Evolutionary conservation across 768 basidiomycete genomes (phyloP).

Genomic region (Fistulinella prunicolor): DNA sequence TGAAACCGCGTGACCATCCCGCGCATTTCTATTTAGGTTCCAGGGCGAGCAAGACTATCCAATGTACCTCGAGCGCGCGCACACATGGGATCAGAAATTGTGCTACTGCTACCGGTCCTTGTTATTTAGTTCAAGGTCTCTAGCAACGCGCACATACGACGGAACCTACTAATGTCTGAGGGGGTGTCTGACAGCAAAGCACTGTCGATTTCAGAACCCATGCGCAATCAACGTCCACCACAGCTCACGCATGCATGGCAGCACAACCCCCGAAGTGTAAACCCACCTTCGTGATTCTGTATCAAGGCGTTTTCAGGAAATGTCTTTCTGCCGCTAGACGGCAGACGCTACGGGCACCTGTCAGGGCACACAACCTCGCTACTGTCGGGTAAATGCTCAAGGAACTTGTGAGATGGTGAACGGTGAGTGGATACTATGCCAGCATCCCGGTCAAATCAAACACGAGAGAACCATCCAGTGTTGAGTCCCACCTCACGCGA

Average conservation of each 20-base stretch:
- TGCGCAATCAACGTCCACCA: neutral
- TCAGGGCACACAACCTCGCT: neutral
- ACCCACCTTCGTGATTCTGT: neutral
- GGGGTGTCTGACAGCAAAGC: neutral
- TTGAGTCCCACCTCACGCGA: conserved; percentile 3
- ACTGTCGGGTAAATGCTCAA: neutral
- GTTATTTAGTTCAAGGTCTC: too few relatives aligned
- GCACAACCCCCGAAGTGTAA: neutral
- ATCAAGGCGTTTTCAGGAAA: neutral
- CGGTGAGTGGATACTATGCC: neutral
- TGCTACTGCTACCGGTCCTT: too few relatives aligned
- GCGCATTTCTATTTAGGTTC: conserved; percentile 1
- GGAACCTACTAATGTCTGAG: too few relatives aligned
- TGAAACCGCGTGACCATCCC: conserved; percentile 2
- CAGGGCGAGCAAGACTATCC: neutral
- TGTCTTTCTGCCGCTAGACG: neutral
- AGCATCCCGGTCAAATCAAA: conserved; percentile 2
- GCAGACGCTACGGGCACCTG: neutral
- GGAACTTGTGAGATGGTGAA: neutral
- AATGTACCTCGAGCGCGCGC: too few relatives aligned
- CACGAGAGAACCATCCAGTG: neutral
- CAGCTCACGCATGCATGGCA: neutral
- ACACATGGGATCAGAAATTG: too few relatives aligned
- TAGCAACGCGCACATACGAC: too few relatives aligned
- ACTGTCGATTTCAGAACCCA: conserved; percentile 3